Evolutionary conservation across 495 filamentous ascomycete genomes (phyloP).

Genomic region (Daldinia vernicosa): DNA sequence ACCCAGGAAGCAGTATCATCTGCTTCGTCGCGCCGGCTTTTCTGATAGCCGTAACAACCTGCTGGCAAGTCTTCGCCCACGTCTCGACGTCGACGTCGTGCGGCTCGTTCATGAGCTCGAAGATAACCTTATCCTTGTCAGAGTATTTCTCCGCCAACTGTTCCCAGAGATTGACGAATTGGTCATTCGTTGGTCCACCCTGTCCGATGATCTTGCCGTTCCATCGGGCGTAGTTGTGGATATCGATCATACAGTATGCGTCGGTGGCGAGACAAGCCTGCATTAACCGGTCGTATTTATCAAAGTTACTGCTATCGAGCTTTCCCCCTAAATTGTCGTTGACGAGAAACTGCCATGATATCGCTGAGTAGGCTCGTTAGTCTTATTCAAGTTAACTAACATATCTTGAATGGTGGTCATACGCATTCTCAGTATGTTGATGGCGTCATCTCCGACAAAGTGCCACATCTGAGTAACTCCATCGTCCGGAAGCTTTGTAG

Average conservation of each 20-base stretch:
- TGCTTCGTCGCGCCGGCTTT: constrained; percentile 65
- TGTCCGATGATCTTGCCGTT: constrained; percentile 68
- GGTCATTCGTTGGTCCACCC: constrained; percentile 62
- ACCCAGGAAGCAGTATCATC: constrained; percentile 60
- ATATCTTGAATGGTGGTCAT: constrained; percentile 27
- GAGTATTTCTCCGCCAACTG: constrained; percentile 66
- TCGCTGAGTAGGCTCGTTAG: constrained; percentile 45
- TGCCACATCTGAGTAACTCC: constrained; percentile 61
- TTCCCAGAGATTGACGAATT: constrained; percentile 66
- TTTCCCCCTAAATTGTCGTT: constrained; percentile 55
- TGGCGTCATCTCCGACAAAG: constrained; percentile 56
- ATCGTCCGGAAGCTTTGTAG: constrained; percentile 50
- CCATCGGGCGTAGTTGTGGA: constrained; percentile 65
- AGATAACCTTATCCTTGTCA: constrained; percentile 56
- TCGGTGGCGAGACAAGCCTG: constrained; percentile 66
- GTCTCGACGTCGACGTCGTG: constrained; percentile 58
- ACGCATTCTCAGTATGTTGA: constrained; percentile 65
- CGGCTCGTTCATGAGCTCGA: constrained; percentile 73
- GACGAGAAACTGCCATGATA: constrained; percentile 63
- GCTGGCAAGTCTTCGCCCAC: constrained; percentile 65
- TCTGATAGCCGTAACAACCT: constrained; percentile 66
- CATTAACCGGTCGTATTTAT: constrained; percentile 65
- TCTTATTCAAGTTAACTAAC: background rate
- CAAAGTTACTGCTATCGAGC: constrained; percentile 57
- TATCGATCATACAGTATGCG: constrained; percentile 67